Base-by-base conservation (phyloP, 306 rosid genomes). In the Pterocarpus macrocarpus region DNA sequence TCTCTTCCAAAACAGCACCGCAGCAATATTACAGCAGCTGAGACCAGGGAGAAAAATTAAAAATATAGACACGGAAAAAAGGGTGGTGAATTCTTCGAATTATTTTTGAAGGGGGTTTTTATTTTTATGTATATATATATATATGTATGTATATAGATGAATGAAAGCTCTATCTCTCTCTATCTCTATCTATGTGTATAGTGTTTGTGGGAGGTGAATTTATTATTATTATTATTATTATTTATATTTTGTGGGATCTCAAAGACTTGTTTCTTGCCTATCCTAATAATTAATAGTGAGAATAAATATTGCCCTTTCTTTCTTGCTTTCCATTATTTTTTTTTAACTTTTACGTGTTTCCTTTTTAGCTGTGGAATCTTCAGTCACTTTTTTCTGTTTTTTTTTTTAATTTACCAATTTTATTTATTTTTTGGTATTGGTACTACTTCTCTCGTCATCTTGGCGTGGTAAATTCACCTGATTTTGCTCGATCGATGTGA, bases 81-180 rank as follows among this genome's bases (percentile, higher is more conserved):
- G 67, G 80, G 84, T 80, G 91, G 98, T 94, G 97, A 91, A 91
- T 85, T 89, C 95, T 85, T 78, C 68, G 67, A 73, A 67, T 14
- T 50, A 55, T 78, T 56, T 83, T 87, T 4, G 16, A 85, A 78
- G 30, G 11, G 22, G 87, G 76, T 82, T 86, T 91, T 91, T 87
- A 90, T 89, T 75, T 85, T 82, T 55, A 55, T 55, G 32, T 55
- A 16, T n/a, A 66, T 76, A 61, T 70, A 55, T 52, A 16, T 49
- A 6, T 69, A 3, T 16, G 34, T 43, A 69, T 39, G 50, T 77
- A 64, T 50, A 63, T 71, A 61, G 77, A 70, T 73, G 90, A 87
- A 53, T 45, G 77, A 78, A 65, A 77, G 50, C 82, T 3, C 33
- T 82, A 35, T 62, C 66, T 80, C 78, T 71, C 41, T 82, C 78